phyloP scores from a whole-genome alignment of 176 grass and related monocot species.

The Zea luxurians region DNA sequence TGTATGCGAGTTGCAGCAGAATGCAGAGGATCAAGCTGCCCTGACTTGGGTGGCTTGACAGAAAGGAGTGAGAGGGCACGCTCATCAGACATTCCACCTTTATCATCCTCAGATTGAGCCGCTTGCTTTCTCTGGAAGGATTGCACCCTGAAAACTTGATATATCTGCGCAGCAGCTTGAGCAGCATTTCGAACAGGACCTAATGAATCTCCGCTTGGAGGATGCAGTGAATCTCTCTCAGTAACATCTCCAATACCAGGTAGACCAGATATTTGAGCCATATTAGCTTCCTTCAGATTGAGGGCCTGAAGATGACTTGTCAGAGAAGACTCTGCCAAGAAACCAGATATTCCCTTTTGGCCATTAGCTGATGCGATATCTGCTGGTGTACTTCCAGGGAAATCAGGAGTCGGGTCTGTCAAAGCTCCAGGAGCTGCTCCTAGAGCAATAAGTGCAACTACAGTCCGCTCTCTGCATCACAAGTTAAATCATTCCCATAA shows the following conservation, averaged over 20 bases:
- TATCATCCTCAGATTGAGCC: slow-evolving; percentile 46
- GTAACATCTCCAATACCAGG: slow-evolving; percentile 55
- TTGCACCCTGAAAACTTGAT: slow-evolving; percentile 65
- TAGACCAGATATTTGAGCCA: slow-evolving; percentile 46
- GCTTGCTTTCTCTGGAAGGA: slow-evolving; percentile 68
- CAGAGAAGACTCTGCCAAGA: slow-evolving; percentile 82
- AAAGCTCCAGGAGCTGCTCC: slow-evolving; percentile 74
- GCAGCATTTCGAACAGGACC: slow-evolving; percentile 68
- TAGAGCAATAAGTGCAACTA: slow-evolving; percentile 59
- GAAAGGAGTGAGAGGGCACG: slow-evolving; percentile 52
- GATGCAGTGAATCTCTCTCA: slow-evolving; percentile 36
- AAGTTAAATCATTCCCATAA: slow-evolving; percentile 27
- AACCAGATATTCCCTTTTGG: slow-evolving; percentile 79
- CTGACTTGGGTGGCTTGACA: slow-evolving; percentile 51
- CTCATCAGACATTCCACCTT: slow-evolving; percentile 55
- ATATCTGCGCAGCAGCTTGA: slow-evolving; percentile 66
- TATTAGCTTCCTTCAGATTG: slow-evolving; percentile 54
- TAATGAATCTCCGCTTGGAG: slow-evolving; percentile 44
- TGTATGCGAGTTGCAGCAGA: slow-evolving; percentile 74
- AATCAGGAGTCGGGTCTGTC: slow-evolving; percentile 70
- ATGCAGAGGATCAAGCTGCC: slow-evolving; percentile 57
- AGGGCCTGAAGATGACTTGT: slow-evolving; percentile 77
- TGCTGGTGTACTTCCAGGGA: slow-evolving; percentile 65
- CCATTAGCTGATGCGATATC: slow-evolving; percentile 81
- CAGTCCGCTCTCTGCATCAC: slow-evolving; percentile 63